phyloP scores from a whole-genome alignment of 768 basidiomycete genomes.

The Trametes elegans region DNA sequence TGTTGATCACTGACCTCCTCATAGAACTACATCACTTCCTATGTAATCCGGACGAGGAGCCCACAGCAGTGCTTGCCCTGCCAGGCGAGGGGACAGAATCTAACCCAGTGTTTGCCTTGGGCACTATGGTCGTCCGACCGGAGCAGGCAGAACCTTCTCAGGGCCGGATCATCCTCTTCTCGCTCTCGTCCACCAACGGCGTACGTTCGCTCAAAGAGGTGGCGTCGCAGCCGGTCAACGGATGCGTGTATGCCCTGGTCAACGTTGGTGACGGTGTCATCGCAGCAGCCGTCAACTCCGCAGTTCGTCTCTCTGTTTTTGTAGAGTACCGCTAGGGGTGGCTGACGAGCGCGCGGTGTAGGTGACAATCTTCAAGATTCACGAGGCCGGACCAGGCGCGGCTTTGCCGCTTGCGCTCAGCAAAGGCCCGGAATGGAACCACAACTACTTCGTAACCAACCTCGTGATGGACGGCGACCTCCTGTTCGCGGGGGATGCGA shows the following conservation, averaged over 20 bases:
- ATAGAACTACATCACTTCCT: constrained; percentile 49
- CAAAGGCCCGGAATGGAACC: constrained; percentile 63
- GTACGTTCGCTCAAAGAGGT: constrained; percentile 31
- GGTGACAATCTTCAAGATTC: constrained; percentile 41
- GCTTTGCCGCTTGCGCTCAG: constrained; percentile 31
- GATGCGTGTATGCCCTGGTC: constrained; percentile 69
- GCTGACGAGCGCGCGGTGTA: neutral
- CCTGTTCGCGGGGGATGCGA: constrained; percentile 75
- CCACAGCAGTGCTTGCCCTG: constrained; percentile 49
- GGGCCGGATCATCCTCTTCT: constrained; percentile 64
- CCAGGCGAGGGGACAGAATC: neutral
- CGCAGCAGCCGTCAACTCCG: constrained; percentile 72
- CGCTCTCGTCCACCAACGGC: constrained; percentile 30
- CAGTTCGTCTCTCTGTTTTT: constrained; percentile 45
- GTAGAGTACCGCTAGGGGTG: neutral
- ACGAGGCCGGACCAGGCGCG: constrained; percentile 41
- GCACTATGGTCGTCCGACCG: constrained; percentile 34
- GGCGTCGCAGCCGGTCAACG: constrained; percentile 46
- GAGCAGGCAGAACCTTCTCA: constrained; percentile 35
- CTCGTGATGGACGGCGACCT: constrained; percentile 53
- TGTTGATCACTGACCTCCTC: constrained; percentile 12
- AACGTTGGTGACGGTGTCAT: constrained; percentile 44
- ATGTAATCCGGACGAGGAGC: constrained; percentile 57
- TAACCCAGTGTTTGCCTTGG: constrained; percentile 34
- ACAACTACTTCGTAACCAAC: constrained; percentile 76